These are phyloP conservation scores for Agarophyton chilense DNA, from an alignment of 23 red algal species.

Conservation along the genomic window DNA sequence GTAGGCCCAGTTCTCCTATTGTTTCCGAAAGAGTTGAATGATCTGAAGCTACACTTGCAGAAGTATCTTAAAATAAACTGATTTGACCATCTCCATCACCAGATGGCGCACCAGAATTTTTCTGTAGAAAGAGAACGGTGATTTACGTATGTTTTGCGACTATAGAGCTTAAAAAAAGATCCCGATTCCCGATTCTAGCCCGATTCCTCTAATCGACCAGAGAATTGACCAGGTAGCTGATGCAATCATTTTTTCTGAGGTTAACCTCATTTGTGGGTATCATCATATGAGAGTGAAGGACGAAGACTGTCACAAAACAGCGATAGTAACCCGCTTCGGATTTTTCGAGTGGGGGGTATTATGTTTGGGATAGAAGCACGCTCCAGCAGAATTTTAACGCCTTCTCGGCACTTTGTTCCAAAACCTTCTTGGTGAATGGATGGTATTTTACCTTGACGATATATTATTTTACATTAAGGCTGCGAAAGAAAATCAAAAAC, in stretches of 20 bases:
- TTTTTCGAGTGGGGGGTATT: constrained; percentile 16
- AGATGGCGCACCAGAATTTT: constrained; percentile 32
- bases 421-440: constrained; percentile 7
- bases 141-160: neutral
- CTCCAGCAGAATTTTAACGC: neutral
- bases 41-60: constrained; percentile 14
- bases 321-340: constrained; percentile 25
- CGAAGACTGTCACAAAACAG: constrained; percentile 27
- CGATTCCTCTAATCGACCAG: neutral
- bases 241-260: constrained; percentile 21
- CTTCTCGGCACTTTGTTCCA: neutral
- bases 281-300: constrained; percentile 6
- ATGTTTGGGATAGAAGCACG: constrained; percentile 4
- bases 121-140: constrained; percentile 22
- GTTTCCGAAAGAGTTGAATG: neutral
- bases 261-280: constrained; percentile 11
- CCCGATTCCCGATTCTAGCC: neutral
- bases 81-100: constrained; percentile 9
- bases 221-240: constrained; percentile 10
- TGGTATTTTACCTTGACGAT: constrained; percentile 25
- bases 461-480: constrained; percentile 12
- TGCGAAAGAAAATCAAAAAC: neutral
- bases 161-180: constrained; percentile 22
- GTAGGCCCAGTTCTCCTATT: too few species aligned
- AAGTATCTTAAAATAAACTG: constrained; percentile 12